Percentiles rank a stretch among this genome's conserved stretches.
phyloP scores from a whole-genome alignment of 768 basidiomycete genomes.

The Mycena olivaceomarginata region DNA sequence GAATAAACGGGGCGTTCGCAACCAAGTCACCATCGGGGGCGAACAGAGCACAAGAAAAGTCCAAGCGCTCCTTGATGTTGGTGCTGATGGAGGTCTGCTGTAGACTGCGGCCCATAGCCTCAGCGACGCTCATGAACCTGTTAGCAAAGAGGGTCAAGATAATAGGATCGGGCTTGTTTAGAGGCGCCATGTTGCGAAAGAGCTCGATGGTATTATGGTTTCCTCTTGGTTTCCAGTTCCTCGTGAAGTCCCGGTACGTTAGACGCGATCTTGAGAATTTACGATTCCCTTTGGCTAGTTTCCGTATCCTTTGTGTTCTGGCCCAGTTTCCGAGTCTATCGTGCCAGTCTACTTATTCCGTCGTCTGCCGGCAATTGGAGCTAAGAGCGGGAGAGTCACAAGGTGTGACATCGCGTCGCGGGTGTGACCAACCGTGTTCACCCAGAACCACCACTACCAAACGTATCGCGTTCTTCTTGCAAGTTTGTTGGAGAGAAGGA shows the following conservation, averaged over 20 bases:
- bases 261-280: no score
- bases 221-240: no score
- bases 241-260: no score
- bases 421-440: background rate
- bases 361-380: background rate
- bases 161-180: constrained; percentile 85
- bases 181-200: constrained; percentile 45
- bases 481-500: background rate
- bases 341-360: no score
- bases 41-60: constrained; percentile 96
- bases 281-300: no score
- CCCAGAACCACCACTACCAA: background rate
- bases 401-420: background rate
- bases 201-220: background rate
- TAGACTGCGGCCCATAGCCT: constrained; percentile 94
- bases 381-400: background rate
- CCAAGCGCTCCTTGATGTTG: constrained; percentile 96
- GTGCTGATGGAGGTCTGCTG: constrained; percentile 95
- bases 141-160: constrained; percentile 95
- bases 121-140: constrained; percentile 98
- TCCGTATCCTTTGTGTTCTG: no score
- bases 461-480: background rate
- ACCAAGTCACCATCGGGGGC: constrained; percentile 96
- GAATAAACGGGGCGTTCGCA: constrained; percentile 95
- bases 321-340: no score